Base-by-base conservation (phyloP, 1,284 basidiomycete genomes). In the Trametes sp. region DNA sequence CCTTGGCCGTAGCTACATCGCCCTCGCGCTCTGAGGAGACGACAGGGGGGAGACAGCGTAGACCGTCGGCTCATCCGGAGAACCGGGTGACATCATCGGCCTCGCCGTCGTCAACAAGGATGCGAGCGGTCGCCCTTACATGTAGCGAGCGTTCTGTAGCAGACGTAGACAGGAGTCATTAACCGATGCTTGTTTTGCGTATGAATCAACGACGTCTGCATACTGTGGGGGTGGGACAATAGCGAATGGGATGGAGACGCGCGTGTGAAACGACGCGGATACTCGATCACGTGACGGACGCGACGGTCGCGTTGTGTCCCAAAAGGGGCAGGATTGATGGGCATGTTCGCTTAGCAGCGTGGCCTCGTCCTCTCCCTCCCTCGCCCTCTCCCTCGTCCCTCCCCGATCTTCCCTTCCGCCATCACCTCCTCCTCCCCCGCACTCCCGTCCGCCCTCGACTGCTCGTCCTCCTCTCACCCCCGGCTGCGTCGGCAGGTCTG, bases 1-100 rank as follows among this genome's bases (percentile, higher is more conserved):
- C 28, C 16, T n/a, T n/a, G n/a, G n/a, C n/a, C n/a, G n/a, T 54
- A 87, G 85, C 57, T 89, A 88, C 68, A 60, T 86, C 53, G 80
- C 84, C 23, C 75, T 89, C 65, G 80, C 80, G 3, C 70, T 56
- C 54, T 56, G 42, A 56, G 33, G 33, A 11, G n/a, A 54, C 13
- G n/a, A 16, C n/a, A 13, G 13, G 13, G 29, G 4, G 24, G 35
- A 31, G 23, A 36, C 31, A 31, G 46, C 35, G 56, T 28, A 51
- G 28, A 44, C 35, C 13, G 52, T 28, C 59, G 51, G 52, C 26
- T 11, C 13, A 23, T 50, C 13, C 26, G 59, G 45, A 33, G 41
- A 31, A 2, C 21, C 45, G 26, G 26, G 59, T 60, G 59, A 60
- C 59, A 60, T 60, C 59, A 60, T 60, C 45, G 52, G 28, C 33